phyloP scores from a whole-genome alignment of 441 rosid species.

The Corymbia calophylla region DNA sequence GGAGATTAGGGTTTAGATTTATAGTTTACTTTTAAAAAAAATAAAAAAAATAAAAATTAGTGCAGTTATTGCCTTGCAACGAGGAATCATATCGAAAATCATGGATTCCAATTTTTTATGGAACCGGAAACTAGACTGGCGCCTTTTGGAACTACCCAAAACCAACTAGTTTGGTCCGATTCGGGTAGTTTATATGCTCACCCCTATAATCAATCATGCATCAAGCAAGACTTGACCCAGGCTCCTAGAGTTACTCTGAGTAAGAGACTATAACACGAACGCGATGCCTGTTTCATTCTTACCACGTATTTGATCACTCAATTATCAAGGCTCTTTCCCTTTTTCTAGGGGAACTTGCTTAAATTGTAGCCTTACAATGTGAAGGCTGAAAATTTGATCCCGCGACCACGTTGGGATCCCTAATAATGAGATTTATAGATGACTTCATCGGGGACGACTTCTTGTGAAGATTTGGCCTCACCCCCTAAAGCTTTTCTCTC shows the following conservation, averaged over 20 bases:
- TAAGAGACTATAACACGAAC: background rate
- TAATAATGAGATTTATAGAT: background rate
- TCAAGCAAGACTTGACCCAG: background rate
- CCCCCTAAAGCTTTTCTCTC: background rate
- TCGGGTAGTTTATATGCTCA: background rate
- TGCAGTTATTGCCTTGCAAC: no score
- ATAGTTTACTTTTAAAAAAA: no score
- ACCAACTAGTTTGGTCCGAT: background rate
- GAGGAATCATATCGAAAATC: background rate
- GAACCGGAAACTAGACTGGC: background rate
- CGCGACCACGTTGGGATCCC: background rate
- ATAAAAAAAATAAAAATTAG: no score
- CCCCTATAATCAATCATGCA: background rate
- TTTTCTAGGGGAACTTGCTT: background rate
- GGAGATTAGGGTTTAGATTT: background rate
- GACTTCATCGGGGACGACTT: background rate
- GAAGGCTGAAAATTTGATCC: background rate
- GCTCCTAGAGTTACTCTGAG: background rate
- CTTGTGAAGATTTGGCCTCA: background rate
- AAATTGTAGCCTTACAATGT: background rate
- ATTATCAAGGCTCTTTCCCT: background rate
- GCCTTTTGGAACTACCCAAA: background rate
- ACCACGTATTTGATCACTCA: background rate
- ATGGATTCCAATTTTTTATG: no score
- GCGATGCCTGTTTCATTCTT: background rate